phyloP scores from a whole-genome alignment of 768 basidiomycete species.

The Strobilomyces echinocephalus region DNA sequence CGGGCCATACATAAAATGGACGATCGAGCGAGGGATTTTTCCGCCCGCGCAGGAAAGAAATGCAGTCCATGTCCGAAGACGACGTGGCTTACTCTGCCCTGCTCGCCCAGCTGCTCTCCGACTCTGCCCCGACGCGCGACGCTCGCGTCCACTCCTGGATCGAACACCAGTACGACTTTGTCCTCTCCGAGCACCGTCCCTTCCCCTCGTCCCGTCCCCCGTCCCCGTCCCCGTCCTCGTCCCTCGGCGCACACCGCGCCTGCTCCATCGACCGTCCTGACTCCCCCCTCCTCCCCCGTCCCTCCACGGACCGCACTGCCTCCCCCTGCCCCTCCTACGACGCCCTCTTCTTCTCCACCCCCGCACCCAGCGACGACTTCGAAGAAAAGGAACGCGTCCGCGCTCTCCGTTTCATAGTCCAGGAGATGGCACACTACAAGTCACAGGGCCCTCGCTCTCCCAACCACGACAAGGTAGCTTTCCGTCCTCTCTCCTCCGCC shows the following conservation, averaged over 20 bases:
- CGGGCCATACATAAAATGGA: conserved; percentile 20
- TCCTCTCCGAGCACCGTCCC: conserved; percentile 22
- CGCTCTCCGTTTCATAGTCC: conserved; percentile 33
- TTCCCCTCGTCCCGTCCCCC: conserved; percentile 12
- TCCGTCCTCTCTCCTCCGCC: not conserved
- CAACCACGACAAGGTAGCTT: conserved; percentile 14
- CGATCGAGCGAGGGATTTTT: not conserved
- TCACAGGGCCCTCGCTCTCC: not conserved
- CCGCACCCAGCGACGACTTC: conserved; percentile 10
- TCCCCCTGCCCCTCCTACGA: conserved; percentile 32
- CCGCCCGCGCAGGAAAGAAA: not conserved
- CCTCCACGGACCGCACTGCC: conserved; percentile 19
- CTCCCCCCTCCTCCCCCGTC: conserved; percentile 28
- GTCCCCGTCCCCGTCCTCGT: conserved; percentile 31
- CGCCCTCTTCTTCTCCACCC: conserved; percentile 30
- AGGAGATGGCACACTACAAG: conserved; percentile 32
- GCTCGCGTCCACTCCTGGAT: conserved; percentile 33
- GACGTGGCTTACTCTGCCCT: conserved; percentile 28
- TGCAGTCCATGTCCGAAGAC: conserved; percentile 29
- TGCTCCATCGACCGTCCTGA: conserved; percentile 25
- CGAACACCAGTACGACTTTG: conserved; percentile 35
- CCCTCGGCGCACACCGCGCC: conserved; percentile 25
- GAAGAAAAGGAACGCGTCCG: conserved; percentile 32
- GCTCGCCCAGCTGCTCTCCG: conserved; percentile 27
- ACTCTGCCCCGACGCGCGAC: conserved; percentile 20